phyloP scores from a whole-genome alignment of 306 rosid genomes.

The Hylodesmum podocarpum region DNA sequence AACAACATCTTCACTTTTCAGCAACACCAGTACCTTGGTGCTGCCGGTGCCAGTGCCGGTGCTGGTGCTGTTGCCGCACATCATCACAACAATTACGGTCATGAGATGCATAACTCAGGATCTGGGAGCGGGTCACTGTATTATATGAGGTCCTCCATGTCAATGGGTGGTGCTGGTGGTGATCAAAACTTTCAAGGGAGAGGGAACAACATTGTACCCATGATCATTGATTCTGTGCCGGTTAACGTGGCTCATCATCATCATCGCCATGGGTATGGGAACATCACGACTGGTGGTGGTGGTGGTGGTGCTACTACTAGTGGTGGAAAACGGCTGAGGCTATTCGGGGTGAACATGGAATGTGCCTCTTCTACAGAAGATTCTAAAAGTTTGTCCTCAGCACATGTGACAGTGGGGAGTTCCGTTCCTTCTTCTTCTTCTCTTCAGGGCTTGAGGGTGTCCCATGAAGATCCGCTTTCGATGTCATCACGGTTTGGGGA shows the following conservation, averaged over 20 bases:
- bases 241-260: conserved; percentile 35
- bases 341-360: conserved; percentile 89
- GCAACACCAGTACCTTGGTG: conserved; percentile 10
- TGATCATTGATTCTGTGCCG: conserved; percentile 56
- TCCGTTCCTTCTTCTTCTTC: conserved; percentile 28
- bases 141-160: conserved; percentile 32
- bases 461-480: conserved; percentile 31
- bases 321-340: conserved; percentile 52
- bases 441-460: conserved; percentile 35
- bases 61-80: neutral
- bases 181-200: conserved; percentile 15
- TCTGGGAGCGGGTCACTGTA: conserved; percentile 31
- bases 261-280: neutral
- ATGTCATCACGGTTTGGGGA: conserved; percentile 47
- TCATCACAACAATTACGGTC: neutral
- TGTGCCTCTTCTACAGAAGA: conserved; percentile 38
- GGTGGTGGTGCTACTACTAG: neutral
- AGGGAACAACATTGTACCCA: conserved; percentile 32
- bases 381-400: conserved; percentile 22
- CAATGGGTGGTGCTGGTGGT: neutral
- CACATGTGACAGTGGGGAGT: conserved; percentile 24
- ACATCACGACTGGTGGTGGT: neutral
- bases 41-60: neutral
- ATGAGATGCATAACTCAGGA: conserved; percentile 32
- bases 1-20: conserved; percentile 28